These are phyloP conservation scores for Periconia macrospinosa DNA, from an alignment of 2,329 filamentous ascomycete species.

Conservation along the genomic window DNA sequence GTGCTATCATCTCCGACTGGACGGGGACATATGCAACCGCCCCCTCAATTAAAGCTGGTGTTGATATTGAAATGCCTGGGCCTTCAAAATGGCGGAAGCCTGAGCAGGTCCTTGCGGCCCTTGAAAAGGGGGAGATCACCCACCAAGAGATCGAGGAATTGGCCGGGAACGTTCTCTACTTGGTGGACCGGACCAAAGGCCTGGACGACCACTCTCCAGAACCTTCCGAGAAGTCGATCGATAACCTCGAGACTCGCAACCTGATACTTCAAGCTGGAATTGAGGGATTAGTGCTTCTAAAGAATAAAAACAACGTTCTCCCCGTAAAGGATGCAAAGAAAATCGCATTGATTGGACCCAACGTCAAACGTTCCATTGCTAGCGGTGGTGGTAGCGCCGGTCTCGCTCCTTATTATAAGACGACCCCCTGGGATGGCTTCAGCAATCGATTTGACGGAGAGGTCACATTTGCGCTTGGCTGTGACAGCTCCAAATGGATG, in stretches of 20 bases:
- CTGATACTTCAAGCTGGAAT: conserved; percentile 64
- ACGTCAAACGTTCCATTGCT: conserved; percentile 68
- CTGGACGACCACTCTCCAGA: conserved; percentile 58
- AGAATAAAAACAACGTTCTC: conserved; percentile 63
- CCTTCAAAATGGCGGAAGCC: conserved; percentile 44
- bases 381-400: conserved; percentile 69
- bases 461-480: conserved; percentile 63
- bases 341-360: conserved; percentile 68
- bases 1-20: conserved; percentile 49
- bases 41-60: conserved; percentile 42
- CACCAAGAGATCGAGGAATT: conserved; percentile 52
- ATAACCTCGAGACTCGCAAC: conserved; percentile 56
- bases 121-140: conserved; percentile 43
- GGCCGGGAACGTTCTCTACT: conserved; percentile 62
- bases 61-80: conserved; percentile 47
- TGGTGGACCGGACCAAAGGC: conserved; percentile 64
- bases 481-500: conserved; percentile 67
- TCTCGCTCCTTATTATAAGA: conserved; percentile 69
- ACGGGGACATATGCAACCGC: conserved; percentile 45
- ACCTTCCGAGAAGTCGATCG: conserved; percentile 58
- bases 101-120: conserved; percentile 36
- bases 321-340: conserved; percentile 61
- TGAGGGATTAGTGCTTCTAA: conserved; percentile 66
- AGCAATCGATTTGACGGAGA: conserved; percentile 56
- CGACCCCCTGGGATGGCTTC: conserved; percentile 66